Evolutionary conservation across 2,329 filamentous ascomycete genomes (phyloP), one percentile per base, ranked within the genome.

Genomic region (Aspergillus candidus): DNA sequence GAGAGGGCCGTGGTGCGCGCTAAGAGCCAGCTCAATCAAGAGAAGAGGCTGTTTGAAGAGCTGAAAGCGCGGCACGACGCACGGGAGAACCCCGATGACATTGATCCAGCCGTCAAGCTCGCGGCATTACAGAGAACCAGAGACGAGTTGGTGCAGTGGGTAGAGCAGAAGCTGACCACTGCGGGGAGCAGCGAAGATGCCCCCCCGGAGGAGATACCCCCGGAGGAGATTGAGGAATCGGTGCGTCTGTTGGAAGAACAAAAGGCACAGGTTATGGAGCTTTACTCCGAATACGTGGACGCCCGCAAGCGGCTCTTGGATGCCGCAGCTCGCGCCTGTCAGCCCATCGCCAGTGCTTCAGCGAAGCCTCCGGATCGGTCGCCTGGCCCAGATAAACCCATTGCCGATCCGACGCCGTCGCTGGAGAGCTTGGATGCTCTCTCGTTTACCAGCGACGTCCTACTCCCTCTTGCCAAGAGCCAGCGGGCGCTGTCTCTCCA

Each of bases 81-180:
- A 17, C 46, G 41, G 11, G 40, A 37, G 12, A 39, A 31, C 11
- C n/a, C 41, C 11, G 41, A 37, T 13, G 41, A 47, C 13, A 15
- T 45, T 8, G 30, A 51, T 2, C 37, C 56, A 3, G 49, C 48
- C 13, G 44, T 48, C 6, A 66, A 56, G 46, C 40, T 68, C 0
- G 48, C 51, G 38, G 72, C 71, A 4, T 57, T 77, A 18, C 62
- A 70, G 40, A 59, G 60, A 32, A 73, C 72, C 11, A 66, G 73
- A 35, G 66, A 75, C 45, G 72, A 74, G 46, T 59, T 77, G 35
- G 66, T 76, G 4, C 62, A 68, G 35, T 77, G 74, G 74, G 66
- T 77, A 6, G 73, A 77, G 52, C 65, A 67, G 33, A 72, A 74
- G 35, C 52, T 77, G 36, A 62, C 69, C 13, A 70, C 51, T 12